Evolutionary conservation across 345 rosid species (phyloP).

Genomic region (Hibiscus trionum): DNA sequence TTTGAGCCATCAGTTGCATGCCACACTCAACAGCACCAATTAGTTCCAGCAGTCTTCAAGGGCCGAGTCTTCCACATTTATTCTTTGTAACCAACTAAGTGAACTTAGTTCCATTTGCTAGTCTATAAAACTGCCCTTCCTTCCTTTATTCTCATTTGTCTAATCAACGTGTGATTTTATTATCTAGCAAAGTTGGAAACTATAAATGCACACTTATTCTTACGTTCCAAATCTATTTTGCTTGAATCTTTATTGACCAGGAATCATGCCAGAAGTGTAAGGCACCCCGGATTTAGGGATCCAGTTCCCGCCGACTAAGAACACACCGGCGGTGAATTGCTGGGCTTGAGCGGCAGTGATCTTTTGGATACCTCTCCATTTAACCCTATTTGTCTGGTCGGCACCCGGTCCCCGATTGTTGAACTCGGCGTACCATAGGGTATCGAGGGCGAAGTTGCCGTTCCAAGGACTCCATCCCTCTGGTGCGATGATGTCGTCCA

Average conservation of each 20-base stretch:
- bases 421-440: constrained; percentile 12
- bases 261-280: constrained; percentile 30
- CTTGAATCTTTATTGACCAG: background rate
- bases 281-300: constrained; percentile 42
- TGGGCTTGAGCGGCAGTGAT: background rate
- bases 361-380: background rate
- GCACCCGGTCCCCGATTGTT: background rate
- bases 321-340: constrained; percentile 31
- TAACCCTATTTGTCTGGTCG: background rate
- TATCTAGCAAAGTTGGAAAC: background rate
- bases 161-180: too few relatives aligned
- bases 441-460: constrained; percentile 40
- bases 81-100: too few relatives aligned
- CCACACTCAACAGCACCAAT: too few relatives aligned
- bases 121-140: too few relatives aligned
- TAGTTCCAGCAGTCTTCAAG: constrained; percentile 42
- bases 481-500: constrained; percentile 48
- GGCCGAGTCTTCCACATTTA: too few relatives aligned
- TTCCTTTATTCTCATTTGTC: too few relatives aligned
- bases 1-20: too few relatives aligned
- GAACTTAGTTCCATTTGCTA: too few relatives aligned
- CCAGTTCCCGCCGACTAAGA: constrained; percentile 45
- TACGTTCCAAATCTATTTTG: background rate
- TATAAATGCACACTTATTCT: background rate
- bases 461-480: constrained; percentile 55